phyloP scores from a whole-genome alignment of 1,284 basidiomycete genomes.

The Leccinum fuscescens region DNA sequence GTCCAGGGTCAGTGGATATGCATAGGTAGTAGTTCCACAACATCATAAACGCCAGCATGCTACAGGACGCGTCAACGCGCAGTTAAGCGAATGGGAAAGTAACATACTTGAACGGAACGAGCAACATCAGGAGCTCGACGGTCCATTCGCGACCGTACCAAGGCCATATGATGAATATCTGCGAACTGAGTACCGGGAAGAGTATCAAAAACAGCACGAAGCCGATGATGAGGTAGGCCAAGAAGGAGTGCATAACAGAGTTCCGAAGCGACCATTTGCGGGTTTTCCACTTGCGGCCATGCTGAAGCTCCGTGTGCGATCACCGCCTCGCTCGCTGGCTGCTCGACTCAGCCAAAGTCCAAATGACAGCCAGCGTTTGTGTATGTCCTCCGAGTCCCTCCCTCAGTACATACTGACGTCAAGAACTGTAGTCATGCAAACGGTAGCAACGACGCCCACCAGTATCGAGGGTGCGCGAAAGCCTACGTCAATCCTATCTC shows the following conservation, averaged over 20 bases:
- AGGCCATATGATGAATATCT: conserved; percentile 89
- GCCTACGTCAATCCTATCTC: conserved; percentile 19
- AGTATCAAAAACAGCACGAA: conserved; percentile 77
- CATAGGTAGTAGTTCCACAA: conserved; percentile 87
- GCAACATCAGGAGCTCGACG: conserved; percentile 67
- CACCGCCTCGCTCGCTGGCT: conserved; percentile 7
- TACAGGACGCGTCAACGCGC: conserved; percentile 33
- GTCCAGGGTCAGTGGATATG: conserved; percentile 79
- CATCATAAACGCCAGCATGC: conserved; percentile 72
- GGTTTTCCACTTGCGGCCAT: conserved; percentile 13
- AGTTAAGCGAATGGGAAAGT: conserved; percentile 1
- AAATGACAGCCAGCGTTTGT: background rate
- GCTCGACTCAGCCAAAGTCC: conserved; percentile 8
- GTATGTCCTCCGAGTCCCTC: background rate
- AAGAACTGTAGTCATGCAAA: conserved; percentile 5
- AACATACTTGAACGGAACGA: conserved; percentile 87
- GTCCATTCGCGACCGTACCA: conserved; percentile 79
- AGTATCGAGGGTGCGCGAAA: background rate
- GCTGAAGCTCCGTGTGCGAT: conserved; percentile 13
- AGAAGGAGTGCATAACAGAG: conserved; percentile 44
- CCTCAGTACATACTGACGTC: conserved; percentile 10
- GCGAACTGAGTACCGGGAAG: conserved; percentile 86
- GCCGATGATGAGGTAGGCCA: conserved; percentile 63
- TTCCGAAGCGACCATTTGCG: conserved; percentile 5
- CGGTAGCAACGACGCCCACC: background rate